Base-by-base conservation (phyloP, 2,329 filamentous ascomycete species). In the Celoporthe dispersa region DNA sequence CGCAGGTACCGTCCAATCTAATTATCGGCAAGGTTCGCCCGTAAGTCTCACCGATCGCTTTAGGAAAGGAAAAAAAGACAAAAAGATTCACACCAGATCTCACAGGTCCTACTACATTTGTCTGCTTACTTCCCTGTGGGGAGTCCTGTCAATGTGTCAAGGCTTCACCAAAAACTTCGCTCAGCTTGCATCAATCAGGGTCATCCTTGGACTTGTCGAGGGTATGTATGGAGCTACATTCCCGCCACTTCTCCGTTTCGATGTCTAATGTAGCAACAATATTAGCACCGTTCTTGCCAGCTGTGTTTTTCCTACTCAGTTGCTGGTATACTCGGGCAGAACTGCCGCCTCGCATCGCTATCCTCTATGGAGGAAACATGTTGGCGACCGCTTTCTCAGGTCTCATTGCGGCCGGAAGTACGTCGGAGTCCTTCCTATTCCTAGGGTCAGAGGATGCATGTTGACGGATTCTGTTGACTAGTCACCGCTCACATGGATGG, bases 251-350 rank as follows among this genome's bases (percentile, higher is more conserved):
- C 19, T 22, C 19, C 1, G 2, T 48, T 22, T 22, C 1, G 16
- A 48, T 22, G 6, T 48, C 41, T 48, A 22, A 16, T 22, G 22
- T 22, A 22, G 16, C 41, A 22, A n/a, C n/a, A 22, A 48, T 48
- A 22, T 48, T 6, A 48, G 41, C 41, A 48, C 41, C 41, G 19
- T 48, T 48, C 19, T 48, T 48, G 41, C 41, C 41, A 48, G 41
- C 41, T 48, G 41, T 48, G 19, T 48, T 48, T 22, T 48, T 48
- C 16, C 41, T 48, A 22, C 41, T 48, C 7, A 72, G 53, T 59
- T 75, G 72, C 51, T 85, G 82, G 77, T 86, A 85, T 75, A 84
- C 81, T 3, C 78, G 82, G 51, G 80, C 82, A 73, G 78, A 79
- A 70, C 68, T 80, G 41, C 68, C 75, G 33, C 64, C 75, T 41